Conservation (phyloP, 2,329 filamentous ascomycete species). For the Dactylellina haptotyla region DNA sequence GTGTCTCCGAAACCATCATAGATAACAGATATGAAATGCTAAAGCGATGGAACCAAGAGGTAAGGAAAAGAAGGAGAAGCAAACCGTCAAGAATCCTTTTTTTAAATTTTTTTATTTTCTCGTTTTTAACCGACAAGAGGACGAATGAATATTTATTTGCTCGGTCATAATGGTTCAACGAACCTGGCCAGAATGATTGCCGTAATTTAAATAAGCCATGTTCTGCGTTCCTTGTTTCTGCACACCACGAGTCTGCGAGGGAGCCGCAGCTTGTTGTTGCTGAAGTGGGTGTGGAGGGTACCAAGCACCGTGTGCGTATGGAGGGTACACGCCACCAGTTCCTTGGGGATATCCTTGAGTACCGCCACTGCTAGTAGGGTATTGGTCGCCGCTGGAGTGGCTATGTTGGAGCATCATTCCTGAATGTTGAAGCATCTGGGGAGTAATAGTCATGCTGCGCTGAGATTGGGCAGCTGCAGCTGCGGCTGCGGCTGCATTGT, state of each 20-base stretch:
- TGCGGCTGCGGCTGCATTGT: background rate
- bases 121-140: no score
- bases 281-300: conserved; percentile 26
- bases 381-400: conserved; percentile 15
- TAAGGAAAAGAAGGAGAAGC: no score
- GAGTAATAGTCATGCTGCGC: conserved; percentile 34
- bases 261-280: conserved; percentile 17
- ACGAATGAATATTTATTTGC: no score
- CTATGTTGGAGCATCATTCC: conserved; percentile 21
- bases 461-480: conserved; percentile 8
- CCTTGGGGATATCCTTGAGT: conserved; percentile 17
- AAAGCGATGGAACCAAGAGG: no score
- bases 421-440: conserved; percentile 42
- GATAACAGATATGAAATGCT: no score
- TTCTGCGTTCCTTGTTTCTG: conserved; percentile 6
- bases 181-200: conserved; percentile 19
- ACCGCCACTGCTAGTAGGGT: background rate
- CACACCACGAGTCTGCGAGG: conserved; percentile 21
- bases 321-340: background rate
- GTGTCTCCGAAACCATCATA: no score
- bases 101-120: no score
- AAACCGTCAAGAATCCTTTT: no score
- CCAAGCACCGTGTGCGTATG: conserved; percentile 29
- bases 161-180: conserved; percentile 12
- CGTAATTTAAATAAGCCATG: conserved; percentile 20